Conservation (phyloP, 768 basidiomycete genomes). For the Leccinum broughii region DNA sequence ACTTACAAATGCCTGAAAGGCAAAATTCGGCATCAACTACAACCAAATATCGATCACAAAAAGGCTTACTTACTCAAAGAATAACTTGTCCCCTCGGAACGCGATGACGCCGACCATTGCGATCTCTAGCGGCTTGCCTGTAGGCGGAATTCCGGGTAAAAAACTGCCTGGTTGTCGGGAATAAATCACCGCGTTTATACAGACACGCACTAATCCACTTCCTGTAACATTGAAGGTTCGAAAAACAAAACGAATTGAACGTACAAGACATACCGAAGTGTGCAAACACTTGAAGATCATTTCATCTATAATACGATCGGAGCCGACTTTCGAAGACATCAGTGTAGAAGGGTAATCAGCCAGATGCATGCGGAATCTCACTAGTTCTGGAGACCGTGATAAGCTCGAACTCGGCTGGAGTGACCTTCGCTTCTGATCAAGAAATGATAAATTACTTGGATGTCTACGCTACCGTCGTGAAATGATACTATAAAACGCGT, state of each 20-base stretch:
- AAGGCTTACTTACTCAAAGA: constrained; percentile 45
- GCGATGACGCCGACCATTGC: constrained; percentile 47
- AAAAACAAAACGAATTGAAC: neutral
- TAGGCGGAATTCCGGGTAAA: constrained; percentile 38
- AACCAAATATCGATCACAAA: neutral
- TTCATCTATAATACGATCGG: constrained; percentile 48
- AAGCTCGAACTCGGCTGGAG: constrained; percentile 41
- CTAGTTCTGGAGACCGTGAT: constrained; percentile 44
- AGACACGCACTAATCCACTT: constrained; percentile 40
- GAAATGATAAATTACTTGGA: neutral
- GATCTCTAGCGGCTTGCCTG: constrained; percentile 40
- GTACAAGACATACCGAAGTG: constrained; percentile 31
- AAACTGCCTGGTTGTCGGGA: constrained; percentile 17
- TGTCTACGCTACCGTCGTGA: constrained; percentile 29
- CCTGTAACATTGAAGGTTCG: constrained; percentile 25
- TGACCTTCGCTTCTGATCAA: constrained; percentile 31
- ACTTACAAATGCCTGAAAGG: constrained; percentile 21
- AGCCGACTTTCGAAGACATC: constrained; percentile 32
- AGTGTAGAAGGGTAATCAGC: neutral
- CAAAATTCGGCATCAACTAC: neutral
- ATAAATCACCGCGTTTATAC: constrained; percentile 1
- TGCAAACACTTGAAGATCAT: constrained; percentile 47
- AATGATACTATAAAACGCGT: constrained; percentile 37
- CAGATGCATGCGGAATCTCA: constrained; percentile 16
- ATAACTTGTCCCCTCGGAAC: constrained; percentile 50